Evolutionary conservation across 805 yeast species (phyloP), one percentile per base, ranked within the genome.

Genomic region (Candida germanica): DNA sequence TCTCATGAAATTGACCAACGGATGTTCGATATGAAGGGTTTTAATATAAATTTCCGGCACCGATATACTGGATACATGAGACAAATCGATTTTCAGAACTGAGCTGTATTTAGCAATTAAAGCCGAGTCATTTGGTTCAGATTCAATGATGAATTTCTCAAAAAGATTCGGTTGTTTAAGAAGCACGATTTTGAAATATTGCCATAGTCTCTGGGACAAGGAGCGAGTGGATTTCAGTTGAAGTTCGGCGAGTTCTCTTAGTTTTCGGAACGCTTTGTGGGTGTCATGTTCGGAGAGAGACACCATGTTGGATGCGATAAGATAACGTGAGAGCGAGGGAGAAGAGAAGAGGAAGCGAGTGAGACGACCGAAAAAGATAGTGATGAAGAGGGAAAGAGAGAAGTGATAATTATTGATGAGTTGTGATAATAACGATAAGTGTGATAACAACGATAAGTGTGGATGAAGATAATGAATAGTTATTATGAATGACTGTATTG

Each of bases 71-170:
- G 51, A 53, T 2, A 46, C 31, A 12, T 9, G 6, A 3, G 50
- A 28, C 11, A 71, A 44, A 33, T 63, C 64, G 35, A 75, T 58
- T 5, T 61, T 53, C 19, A 62, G 62, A n/a, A 71, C 55, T 29
- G 51, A 43, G 10, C 69, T 55, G 52, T 63, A 77, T 49, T 75
- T 77, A 16, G 77, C 69, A 15, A 73, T 62, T 14, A 77, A 58
- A 3, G 80, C 67, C 44, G 79, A 71, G 51, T 77, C 82, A 51
- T 69, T 77, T 7, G 80, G 77, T 44, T 75, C 77, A 14, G 62
- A 35, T 3, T 50, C 43, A 13, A 66, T 27, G 1, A 77, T 64
- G 33, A 50, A 54, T 37, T 58, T 47, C 38, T 77, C 82, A 39
- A 77, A 71, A 11, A 56, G 32, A 39, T 66, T 65, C 11, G 27